Evolutionary conservation across 257 asterid species (phyloP).

Genomic region (Ilex asprella): DNA sequence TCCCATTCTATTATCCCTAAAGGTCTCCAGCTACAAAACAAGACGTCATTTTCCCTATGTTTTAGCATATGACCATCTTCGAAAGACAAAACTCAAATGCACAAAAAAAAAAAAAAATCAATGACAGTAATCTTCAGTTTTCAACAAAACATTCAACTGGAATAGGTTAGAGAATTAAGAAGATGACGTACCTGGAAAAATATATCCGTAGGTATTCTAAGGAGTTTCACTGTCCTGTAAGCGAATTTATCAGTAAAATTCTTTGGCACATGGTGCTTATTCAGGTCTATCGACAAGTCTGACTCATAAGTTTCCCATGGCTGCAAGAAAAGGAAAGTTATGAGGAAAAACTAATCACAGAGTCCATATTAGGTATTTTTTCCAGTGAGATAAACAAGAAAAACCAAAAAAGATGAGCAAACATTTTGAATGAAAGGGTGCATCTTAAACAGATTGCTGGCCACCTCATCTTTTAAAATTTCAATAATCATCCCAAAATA

Average conservation of each 20-base stretch:
- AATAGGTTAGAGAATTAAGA: no score
- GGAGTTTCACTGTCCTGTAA: slow-evolving; percentile 67
- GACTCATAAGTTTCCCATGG: slow-evolving; percentile 86
- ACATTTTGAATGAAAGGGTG: no score
- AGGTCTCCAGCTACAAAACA: neutral
- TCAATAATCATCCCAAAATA: no score
- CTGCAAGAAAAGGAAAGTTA: slow-evolving; percentile 32
- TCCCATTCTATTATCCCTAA: no score
- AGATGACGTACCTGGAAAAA: slow-evolving; percentile 55
- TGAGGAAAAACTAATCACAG: no score
- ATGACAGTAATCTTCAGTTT: neutral
- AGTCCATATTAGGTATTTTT: no score
- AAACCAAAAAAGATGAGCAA: neutral
- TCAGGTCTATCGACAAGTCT: slow-evolving; percentile 61
- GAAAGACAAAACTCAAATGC: no score
- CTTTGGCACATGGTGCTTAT: slow-evolving; percentile 76
- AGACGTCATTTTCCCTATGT: neutral
- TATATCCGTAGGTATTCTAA: slow-evolving; percentile 69
- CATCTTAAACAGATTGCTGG: no score
- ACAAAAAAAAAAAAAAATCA: neutral
- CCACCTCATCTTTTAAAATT: no score
- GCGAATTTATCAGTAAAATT: slow-evolving; percentile 67
- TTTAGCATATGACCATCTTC: no score
- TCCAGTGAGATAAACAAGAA: neutral
- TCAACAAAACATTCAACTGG: neutral